Evolutionary conservation across 192 early-diverging fungal genomes (phyloP), one percentile per base, ranked within the genome.

Genomic region (Thoreauomyces humboldtii): DNA sequence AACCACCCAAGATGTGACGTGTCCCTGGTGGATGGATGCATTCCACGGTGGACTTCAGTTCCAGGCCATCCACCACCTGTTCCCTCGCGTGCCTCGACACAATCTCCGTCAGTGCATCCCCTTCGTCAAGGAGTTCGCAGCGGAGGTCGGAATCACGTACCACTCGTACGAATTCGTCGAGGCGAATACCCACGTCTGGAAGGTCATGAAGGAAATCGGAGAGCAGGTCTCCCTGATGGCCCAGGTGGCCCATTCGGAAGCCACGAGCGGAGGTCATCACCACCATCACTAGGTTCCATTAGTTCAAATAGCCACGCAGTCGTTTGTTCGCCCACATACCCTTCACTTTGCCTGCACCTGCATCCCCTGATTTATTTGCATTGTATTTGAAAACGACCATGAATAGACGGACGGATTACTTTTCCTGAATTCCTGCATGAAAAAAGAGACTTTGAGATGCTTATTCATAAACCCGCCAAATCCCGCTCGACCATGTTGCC

Each of bases 31-130:
- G 89, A 59, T 98, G 44, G 96, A 98, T 73, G 96, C 92, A 93
- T 92, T 95, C 85, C 96, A 98, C 62, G 96, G 96, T 55, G 95
- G 93, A 1, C 80, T 98, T 22, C 95, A 97, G 74, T 98, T 87
- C 80, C 96, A 98, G 74, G 88, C 89, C n/a, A 88, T 88, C 31
- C 96, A 98, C 79, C 96, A 98, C 73, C 73, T 98, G 32, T 98
- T 92, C 72, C 96, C 96, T 55, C 87, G 95, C 35, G 71, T 94
- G 22, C 93, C 95, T 5, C 85, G 95, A 29, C 93, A 95, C 75
- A 93, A 95, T 71, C 78, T 98, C 31, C 76, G 87, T 42, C 29
- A 54, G 0, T 81, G 87, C 50, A 86, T 86, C 44, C 90, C 90
- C 0, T 72, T 87, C 33, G 89, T 96, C 17, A 76, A 73, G 55